Evolutionary conservation across 129 eudicot genomes (phyloP).

Genomic region (Sambucus nigra): DNA sequence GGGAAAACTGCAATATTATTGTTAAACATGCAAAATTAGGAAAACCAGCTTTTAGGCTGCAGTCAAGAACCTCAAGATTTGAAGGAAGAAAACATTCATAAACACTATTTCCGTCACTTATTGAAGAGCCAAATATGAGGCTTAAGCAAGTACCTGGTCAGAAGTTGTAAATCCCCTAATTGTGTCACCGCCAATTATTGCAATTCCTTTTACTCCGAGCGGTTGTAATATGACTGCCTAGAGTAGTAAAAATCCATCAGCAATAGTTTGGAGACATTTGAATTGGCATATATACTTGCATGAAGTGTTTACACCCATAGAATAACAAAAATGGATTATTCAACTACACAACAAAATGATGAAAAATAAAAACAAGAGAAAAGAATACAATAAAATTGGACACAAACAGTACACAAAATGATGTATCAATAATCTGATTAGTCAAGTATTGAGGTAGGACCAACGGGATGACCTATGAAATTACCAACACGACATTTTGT

Average conservation of each 20-base stretch:
- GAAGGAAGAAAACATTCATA: background rate
- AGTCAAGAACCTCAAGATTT: background rate
- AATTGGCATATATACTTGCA: background rate
- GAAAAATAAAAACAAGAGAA: no score
- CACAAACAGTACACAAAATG: background rate
- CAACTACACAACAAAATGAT: slow-evolving; percentile 1
- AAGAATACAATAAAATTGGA: background rate
- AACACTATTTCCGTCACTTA: background rate
- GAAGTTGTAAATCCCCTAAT: slow-evolving; percentile 93
- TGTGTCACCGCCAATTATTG: slow-evolving; percentile 85
- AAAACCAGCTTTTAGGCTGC: background rate
- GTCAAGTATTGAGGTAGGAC: no score
- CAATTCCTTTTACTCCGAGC: slow-evolving; percentile 81
- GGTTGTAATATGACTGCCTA: slow-evolving; percentile 98
- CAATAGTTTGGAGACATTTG: background rate
- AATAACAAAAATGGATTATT: background rate
- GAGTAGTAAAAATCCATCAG: slow-evolving; percentile 5
- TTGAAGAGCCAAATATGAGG: slow-evolving; percentile 10
- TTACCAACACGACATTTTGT: no score
- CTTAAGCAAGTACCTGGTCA: slow-evolving; percentile 61
- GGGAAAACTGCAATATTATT: background rate
- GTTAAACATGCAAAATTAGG: background rate
- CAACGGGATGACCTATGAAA: no score
- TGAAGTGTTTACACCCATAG: slow-evolving; percentile 8
- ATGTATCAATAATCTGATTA: no score